phyloP scores from a whole-genome alignment of 208 protist species.

The Porcisia hertigi region DNA sequence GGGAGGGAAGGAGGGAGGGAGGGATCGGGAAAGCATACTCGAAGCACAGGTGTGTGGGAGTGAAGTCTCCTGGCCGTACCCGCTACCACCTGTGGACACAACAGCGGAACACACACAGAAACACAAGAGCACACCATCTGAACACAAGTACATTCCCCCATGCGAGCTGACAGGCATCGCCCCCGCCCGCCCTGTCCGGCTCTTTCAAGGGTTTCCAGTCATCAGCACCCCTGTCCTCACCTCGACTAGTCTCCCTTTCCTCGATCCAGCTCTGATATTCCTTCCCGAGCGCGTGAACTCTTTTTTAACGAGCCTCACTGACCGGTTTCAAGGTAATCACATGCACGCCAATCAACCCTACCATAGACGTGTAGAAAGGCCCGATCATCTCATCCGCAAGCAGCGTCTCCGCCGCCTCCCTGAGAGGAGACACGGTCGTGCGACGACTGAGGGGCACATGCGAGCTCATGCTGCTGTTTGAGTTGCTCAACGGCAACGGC shows the following conservation, averaged over 20 bases:
- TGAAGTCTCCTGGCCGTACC: neutral
- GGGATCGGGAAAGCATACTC: neutral
- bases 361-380: conserved; percentile 62
- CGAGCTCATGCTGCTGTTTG: conserved; percentile 17
- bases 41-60: neutral
- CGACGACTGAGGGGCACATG: conserved; percentile 13
- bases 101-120: neutral
- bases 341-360: conserved; percentile 74
- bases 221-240: neutral
- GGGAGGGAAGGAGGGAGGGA: neutral
- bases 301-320: conserved; percentile 3
- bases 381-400: conserved; percentile 68
- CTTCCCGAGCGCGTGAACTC: neutral
- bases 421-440: conserved; percentile 5
- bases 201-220: neutral
- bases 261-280: neutral
- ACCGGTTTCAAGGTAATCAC: conserved; percentile 38
- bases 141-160: neutral
- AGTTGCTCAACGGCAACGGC: conserved; percentile 13
- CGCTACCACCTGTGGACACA: neutral
- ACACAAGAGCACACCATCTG: neutral
- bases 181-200: neutral
- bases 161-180: neutral
- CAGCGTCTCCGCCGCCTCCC: conserved; percentile 36
- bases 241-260: neutral